Evolutionary conservation across 2,329 filamentous ascomycete species (phyloP), one percentile per base, ranked within the genome.

Genomic region (Cordyceps militaris): DNA sequence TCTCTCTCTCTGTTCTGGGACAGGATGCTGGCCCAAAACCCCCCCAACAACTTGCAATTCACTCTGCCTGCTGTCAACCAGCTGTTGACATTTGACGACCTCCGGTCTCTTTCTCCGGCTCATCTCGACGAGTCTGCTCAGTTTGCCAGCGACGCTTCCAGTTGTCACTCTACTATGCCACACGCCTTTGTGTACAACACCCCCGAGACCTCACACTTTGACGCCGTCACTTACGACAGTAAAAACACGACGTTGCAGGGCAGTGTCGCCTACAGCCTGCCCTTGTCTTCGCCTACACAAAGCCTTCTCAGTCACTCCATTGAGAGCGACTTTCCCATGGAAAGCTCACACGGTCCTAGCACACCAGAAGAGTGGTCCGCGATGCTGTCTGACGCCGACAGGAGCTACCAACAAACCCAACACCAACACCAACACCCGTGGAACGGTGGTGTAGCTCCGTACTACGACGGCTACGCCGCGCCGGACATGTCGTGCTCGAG

Each of bases 61-160:
- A 49, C 42, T 43, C 56, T 58, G 30, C 56, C 56, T 23, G 49
- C 42, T 34, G 49, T 48, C 32, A 52, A 58, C 56, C 49, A 53
- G 56, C 43, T 49, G 42, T 24, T 58, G 23, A 58, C 56, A 23
- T 53, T 58, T 49, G 56, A 58, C 56, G 49, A 58, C 42, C 49
- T 58, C 2, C 43, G 49, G 26, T 49, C 49, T 6, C 47, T 58
- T 19, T 42, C 56, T 7, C 26, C 56, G 34, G 42, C 32, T 30
- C 24, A 34, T 19, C 34, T 53, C 4, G 42, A 58, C n/a, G 59
- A 42, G 71, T 70, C 47, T 66, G 1, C 74, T 72, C 3, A 77
- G 65, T 5, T 76, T 74, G 26, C 77, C 78, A 10, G 77, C 67
- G 4, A 80, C 76, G 34, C 76, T 75, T 10, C 73, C 76, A 1